Base-by-base conservation (phyloP, 495 filamentous ascomycete genomes). In the Penicillium canariense region DNA sequence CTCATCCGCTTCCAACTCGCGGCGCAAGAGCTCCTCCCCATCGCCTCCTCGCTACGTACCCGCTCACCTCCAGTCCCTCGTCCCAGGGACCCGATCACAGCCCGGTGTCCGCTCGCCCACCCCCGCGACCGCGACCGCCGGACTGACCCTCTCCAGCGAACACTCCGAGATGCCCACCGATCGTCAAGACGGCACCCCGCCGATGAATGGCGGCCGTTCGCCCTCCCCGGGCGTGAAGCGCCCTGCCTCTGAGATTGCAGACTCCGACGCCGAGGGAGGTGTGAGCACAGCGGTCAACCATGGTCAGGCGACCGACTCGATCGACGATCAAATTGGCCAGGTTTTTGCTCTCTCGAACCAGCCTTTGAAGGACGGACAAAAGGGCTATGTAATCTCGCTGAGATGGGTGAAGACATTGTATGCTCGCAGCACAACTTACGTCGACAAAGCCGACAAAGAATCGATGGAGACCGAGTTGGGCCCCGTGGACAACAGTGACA, bases 401-500 rank as follows among this genome's bases (percentile, higher is more conserved):
- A 70, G 77, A 46, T 98, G 94, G 94, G 76, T 97, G 22, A 77
- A 77, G 36, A 80, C 84, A 31, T 90, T 97, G 2, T 74, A 87
- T 54, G 79, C 87, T 11, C 80, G 90, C 51, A 83, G 84, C 36
- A 70, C 81, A 3, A 80, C 85, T 17, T 71, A 78, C 55, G 75
- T 73, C 12, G 81, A 79, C 57, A 68, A 75, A 46, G 72, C 66
- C 14, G 72, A 78, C 49, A 89, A 91, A 60, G 81, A 84, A 43
- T 75, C 79, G 4, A 54, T 70, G 27, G 84, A 88, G 52, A 83
- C 80, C 10, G 76, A 84, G 10, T 79, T 94, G 30, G 91, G 91
- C 2, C 89, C 89, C 0, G 84, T 97, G 26, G 91, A 97, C 72
- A 97, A 96, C 65, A 83, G 88, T 5, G 88, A 90, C 58, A 65